Percentiles rank a stretch among this genome's conserved stretches.
These are phyloP conservation scores for Micromonas pusilla DNA, from an alignment of 139 green algal genomes.

Conservation along the genomic window DNA sequence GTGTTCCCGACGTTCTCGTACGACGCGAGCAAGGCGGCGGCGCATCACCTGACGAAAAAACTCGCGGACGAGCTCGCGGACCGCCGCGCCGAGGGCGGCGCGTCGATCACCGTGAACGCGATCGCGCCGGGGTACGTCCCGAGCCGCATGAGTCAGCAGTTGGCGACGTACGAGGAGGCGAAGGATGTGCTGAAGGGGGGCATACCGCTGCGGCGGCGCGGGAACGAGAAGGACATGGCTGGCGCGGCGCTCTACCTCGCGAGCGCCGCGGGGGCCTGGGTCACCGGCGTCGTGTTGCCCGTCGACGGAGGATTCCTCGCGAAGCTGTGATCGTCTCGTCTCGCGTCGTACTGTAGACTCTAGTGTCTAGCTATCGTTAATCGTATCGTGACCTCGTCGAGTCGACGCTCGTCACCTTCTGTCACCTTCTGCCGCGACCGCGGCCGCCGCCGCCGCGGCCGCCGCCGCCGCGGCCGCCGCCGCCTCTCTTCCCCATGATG, in stretches of 20 bases:
- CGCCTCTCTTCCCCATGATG: not conserved
- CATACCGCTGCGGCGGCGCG: slow-evolving; percentile 6
- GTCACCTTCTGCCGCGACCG: not conserved
- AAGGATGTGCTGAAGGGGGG: not conserved
- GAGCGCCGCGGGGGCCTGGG: slow-evolving; percentile 5
- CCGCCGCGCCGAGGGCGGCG: not conserved
- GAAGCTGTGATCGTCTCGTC: slow-evolving; percentile 10
- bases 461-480: not conserved
- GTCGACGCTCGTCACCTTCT: no score
- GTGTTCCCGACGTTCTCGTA: slow-evolving; percentile 27
- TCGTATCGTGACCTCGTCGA: no score
- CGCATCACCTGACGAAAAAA: slow-evolving; percentile 27
- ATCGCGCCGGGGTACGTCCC: slow-evolving; percentile 31
- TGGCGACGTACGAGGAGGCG: slow-evolving; percentile 4
- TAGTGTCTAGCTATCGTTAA: not conserved
- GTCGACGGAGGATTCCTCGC: slow-evolving; percentile 28
- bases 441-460: not conserved
- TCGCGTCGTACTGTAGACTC: not conserved
- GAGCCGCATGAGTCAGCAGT: slow-evolving; percentile 18
- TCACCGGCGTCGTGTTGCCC: not conserved
- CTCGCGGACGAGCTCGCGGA: slow-evolving; percentile 21
- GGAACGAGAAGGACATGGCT: slow-evolving; percentile 15
- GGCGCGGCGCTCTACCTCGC: slow-evolving; percentile 24
- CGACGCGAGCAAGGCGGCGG: slow-evolving; percentile 30
- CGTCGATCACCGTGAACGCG: slow-evolving; percentile 29